phyloP scores from a whole-genome alignment of 2,329 filamentous ascomycete genomes.

The Simplicillium aogashimaense region DNA sequence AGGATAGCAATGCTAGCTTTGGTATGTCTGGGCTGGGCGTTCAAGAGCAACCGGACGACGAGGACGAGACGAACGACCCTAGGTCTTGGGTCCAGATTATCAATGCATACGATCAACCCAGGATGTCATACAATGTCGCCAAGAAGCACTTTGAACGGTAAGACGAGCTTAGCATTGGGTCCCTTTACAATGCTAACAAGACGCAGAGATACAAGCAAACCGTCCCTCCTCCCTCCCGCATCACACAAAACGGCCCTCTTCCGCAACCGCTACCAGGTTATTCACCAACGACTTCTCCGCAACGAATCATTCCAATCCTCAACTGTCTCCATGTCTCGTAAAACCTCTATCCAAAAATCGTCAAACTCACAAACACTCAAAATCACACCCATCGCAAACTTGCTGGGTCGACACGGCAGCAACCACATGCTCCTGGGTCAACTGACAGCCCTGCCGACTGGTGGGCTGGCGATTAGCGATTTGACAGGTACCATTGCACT shows the following conservation, averaged over 20 bases:
- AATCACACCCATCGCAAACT: slow-evolving; percentile 73
- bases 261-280: slow-evolving; percentile 81
- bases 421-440: slow-evolving; percentile 82
- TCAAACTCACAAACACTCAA: slow-evolving; percentile 66
- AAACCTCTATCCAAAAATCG: slow-evolving; percentile 45
- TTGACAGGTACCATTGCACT: slow-evolving; percentile 79
- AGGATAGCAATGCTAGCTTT: slow-evolving; percentile 59
- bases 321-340: slow-evolving; percentile 52
- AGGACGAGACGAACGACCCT: slow-evolving; percentile 55
- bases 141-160: slow-evolving; percentile 89
- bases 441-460: slow-evolving; percentile 70
- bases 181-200: slow-evolving; percentile 9
- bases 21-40: slow-evolving; percentile 44
- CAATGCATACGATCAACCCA: slow-evolving; percentile 76
- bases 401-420: slow-evolving; percentile 69
- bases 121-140: slow-evolving; percentile 61
- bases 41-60: slow-evolving; percentile 45
- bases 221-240: slow-evolving; percentile 65
- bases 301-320: slow-evolving; percentile 90
- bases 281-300: slow-evolving; percentile 83
- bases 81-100: slow-evolving; percentile 78
- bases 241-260: slow-evolving; percentile 79
- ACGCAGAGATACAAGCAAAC: slow-evolving; percentile 47
- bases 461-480: slow-evolving; percentile 74
- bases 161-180: slow-evolving; percentile 3